Evolutionary conservation across 345 rosid species (phyloP).

Genomic region (Firmiana major): DNA sequence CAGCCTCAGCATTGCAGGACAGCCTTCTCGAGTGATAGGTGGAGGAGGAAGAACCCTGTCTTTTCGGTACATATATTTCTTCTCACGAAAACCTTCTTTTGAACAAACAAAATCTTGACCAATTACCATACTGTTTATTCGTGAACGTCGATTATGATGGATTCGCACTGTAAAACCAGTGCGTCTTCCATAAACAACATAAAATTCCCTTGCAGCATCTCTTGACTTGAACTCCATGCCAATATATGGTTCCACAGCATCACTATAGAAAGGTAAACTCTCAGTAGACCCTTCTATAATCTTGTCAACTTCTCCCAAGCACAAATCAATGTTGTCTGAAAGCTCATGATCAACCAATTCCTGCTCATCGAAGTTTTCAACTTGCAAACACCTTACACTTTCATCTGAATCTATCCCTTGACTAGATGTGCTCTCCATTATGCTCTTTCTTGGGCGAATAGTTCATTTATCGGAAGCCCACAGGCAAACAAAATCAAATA

Average conservation of each 20-base stretch:
- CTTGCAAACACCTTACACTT: slow-evolving; percentile 27
- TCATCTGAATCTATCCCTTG: slow-evolving; percentile 39
- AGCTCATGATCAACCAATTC: slow-evolving; percentile 30
- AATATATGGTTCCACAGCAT: slow-evolving; percentile 28
- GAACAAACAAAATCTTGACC: slow-evolving; percentile 60
- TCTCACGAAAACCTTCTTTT: slow-evolving; percentile 50
- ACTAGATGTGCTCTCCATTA: slow-evolving; percentile 35
- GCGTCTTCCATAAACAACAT: slow-evolving; percentile 38
- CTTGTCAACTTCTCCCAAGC: slow-evolving; percentile 35
- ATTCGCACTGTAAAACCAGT: slow-evolving; percentile 42
- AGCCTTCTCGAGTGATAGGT: slow-evolving; percentile 46
- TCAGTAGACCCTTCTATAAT: slow-evolving; percentile 29
- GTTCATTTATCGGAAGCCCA: slow-evolving; percentile 10
- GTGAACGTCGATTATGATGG: slow-evolving; percentile 49
- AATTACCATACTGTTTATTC: slow-evolving; percentile 41
- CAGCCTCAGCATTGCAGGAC: slow-evolving; percentile 45
- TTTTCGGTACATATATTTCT: slow-evolving; percentile 43
- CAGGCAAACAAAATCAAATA: not conserved
- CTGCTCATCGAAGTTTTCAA: slow-evolving; percentile 28
- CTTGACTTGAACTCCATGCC: slow-evolving; percentile 44
- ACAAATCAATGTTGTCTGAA: slow-evolving; percentile 29
- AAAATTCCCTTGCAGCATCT: slow-evolving; percentile 45
- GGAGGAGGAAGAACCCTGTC: slow-evolving; percentile 53
- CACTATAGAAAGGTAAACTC: slow-evolving; percentile 15
- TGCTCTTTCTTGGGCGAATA: slow-evolving; percentile 3